Evolutionary conservation across 176 grass and related monocot species (phyloP), one percentile per base, ranked within the genome.

Genomic region (Paspalum notatum): DNA sequence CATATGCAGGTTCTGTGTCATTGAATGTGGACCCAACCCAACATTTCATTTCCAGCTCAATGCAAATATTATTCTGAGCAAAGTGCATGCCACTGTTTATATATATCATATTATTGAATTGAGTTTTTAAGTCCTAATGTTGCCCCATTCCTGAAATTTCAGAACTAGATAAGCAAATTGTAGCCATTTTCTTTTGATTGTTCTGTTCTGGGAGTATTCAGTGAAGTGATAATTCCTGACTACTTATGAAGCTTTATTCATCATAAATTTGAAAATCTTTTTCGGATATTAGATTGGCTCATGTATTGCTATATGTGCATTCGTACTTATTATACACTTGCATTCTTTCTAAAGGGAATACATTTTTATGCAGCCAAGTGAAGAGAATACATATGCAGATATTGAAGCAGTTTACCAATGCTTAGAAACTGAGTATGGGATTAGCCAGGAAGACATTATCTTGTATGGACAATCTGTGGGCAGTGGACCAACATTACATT

Each of bases 381-480:
- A 99, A 86, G 81, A 88, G 62, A 93, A 96, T 78, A 99, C 97
- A 82, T 99, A 99, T 84, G 97, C 93, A 75, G 97, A 99, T 74
- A 96, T 99, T 76, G 93, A 99, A 80, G 92, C 97, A 86, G 97
- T 99, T 54, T 99, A 99, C 76, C 85, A 93, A 41, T 99, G 97
- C 79, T 80, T 99, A 66, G 84, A 95, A 86, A 93, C 84, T 6
- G 93, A 99, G 78, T 99, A 99, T 42, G 97, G 97, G 76, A 86
- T 99, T 56, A 93, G 97, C 45, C 97, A 99, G 81, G 97, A 99
- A 88, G 87, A 95, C 41, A 67, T 99, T 86, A 93, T 99, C 85
- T 82, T 99, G 80, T 99, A 99, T 82, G 97, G 97, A 48, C 97
- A 99, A 72, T 99, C 97, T 66, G 97, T 99, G 52, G 97, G 97